A percentile compares a stretch with the other conserved stretches of the same genome.
phyloP scores from a whole-genome alignment of 768 basidiomycete genomes.

The Termitomyces sp. region DNA sequence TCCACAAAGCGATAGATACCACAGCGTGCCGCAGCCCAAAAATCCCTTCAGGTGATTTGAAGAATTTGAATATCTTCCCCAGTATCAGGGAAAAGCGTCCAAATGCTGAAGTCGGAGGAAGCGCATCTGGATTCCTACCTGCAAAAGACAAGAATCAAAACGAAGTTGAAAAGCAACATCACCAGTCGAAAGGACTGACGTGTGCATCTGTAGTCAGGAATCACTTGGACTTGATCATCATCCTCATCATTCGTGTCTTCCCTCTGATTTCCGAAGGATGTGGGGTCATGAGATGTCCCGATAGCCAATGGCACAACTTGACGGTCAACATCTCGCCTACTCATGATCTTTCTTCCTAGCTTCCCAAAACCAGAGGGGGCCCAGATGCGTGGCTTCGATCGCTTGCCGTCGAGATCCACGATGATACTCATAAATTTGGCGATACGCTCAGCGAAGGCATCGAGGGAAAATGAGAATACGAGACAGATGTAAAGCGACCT shows the following conservation, averaged over 20 bases:
- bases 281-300: constrained; percentile 36
- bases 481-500: constrained; percentile 45
- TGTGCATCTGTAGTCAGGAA: constrained; percentile 8
- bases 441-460: constrained; percentile 37
- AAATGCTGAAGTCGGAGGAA: constrained; percentile 33
- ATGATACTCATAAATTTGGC: constrained; percentile 28
- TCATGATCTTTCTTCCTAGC: constrained; percentile 32
- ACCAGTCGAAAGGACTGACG: constrained; percentile 9
- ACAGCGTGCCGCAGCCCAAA: constrained; percentile 37
- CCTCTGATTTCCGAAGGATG: constrained; percentile 21
- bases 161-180: background rate
- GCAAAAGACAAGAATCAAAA: background rate
- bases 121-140: constrained; percentile 41
- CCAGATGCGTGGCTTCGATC: constrained; percentile 38
- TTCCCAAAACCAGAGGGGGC: constrained; percentile 39
- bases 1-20: constrained; percentile 40
- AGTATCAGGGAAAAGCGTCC: constrained; percentile 31
- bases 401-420: constrained; percentile 31
- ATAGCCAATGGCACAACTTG: constrained; percentile 29
- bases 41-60: constrained; percentile 39
- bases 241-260: constrained; percentile 21
- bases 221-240: constrained; percentile 1
- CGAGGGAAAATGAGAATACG: constrained; percentile 40
- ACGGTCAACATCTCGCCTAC: constrained; percentile 23
- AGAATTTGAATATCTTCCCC: constrained; percentile 33